Evolutionary conservation across 2,329 filamentous ascomycete genomes (phyloP), one percentile per base, ranked within the genome.

Genomic region (Colletotrichum lini): DNA sequence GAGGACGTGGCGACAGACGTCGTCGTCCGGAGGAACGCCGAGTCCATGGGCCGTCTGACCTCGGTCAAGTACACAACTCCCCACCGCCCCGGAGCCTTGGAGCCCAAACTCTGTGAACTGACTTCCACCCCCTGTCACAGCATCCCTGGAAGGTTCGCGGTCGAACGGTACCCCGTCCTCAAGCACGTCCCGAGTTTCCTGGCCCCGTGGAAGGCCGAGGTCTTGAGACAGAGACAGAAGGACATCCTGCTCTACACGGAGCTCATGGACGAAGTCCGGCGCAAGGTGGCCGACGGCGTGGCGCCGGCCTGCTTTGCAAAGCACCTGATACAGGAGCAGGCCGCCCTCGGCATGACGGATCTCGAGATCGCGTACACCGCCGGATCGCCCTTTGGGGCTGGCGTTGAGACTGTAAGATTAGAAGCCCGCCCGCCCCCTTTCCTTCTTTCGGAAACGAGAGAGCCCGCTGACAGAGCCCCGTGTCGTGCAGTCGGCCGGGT

Each of bases 401-500:
- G 83, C 0, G 82, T 84, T 0, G 83, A 84, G 71, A 84, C 83
- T 0, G 82, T 83, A 72, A 74, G 80, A 40, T 74, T 15, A 38
- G 1, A 3, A 1, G 0, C 18, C 23, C 4, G 4, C 7, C 30
- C 30, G 1, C 8, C 30, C 8, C 30, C 30, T 35, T 9, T 2
- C 13, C 5, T 3, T 26, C 49, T 50, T 30, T 13, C n/a, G n/a
- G 6, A 4, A 40, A 35, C 30, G 40, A 1, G 10, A 16, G 6
- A 38, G 40, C 5, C 54, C 2, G 15, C 45, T 52, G 58, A 74
- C 81, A 64, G 30, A 9, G 8, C 30, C 30, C 81, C n/a, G 2
- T 21, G 21, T 23, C 35, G 79, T n/a, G 83, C 83, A 78, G 84
- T 89, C 73, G 68, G 88, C 73, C 76, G 88, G 66, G 70, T 89